phyloP scores from a whole-genome alignment of 371 early-diverging fungal species.

The Mycotypha africana region DNA sequence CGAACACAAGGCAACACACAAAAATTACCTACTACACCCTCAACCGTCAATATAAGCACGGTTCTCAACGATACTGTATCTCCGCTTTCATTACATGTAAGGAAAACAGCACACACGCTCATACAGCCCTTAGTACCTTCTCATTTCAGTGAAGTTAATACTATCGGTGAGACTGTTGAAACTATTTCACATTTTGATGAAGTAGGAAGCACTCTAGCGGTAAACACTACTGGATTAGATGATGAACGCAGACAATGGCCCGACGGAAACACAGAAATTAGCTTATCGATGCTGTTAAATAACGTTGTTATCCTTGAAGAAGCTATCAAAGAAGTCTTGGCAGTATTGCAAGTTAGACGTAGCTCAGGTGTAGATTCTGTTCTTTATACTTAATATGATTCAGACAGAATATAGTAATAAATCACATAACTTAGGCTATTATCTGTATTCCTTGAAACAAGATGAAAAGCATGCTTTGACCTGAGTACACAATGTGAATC shows the following conservation, averaged over 20 bases:
- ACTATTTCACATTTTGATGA: too few species aligned
- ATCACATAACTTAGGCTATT: too few species aligned
- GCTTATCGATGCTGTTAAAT: constrained; percentile 66
- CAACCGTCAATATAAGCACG: neutral
- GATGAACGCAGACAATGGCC: constrained; percentile 14
- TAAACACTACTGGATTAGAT: too few species aligned
- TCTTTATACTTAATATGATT: neutral
- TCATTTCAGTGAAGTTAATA: too few species aligned
- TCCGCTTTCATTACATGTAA: constrained; percentile 35
- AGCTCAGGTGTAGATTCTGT: constrained; percentile 69
- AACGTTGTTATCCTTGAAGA: constrained; percentile 92
- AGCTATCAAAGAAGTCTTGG: constrained; percentile 84
- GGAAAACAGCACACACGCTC: constrained; percentile 36
- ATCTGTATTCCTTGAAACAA: too few species aligned
- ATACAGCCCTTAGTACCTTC: constrained; percentile 60
- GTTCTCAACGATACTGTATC: constrained; percentile 9
- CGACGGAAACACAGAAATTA: constrained; percentile 50
- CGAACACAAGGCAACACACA: neutral
- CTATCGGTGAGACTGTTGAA: too few species aligned
- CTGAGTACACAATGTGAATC: too few species aligned
- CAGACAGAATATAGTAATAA: too few species aligned
- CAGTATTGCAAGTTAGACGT: constrained; percentile 75
- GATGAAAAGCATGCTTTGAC: too few species aligned
- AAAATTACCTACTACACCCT: too few species aligned
- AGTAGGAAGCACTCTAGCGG: constrained; percentile 45